Conservation (phyloP, 148 eudicot genomes). For the Cornus suecica region DNA sequence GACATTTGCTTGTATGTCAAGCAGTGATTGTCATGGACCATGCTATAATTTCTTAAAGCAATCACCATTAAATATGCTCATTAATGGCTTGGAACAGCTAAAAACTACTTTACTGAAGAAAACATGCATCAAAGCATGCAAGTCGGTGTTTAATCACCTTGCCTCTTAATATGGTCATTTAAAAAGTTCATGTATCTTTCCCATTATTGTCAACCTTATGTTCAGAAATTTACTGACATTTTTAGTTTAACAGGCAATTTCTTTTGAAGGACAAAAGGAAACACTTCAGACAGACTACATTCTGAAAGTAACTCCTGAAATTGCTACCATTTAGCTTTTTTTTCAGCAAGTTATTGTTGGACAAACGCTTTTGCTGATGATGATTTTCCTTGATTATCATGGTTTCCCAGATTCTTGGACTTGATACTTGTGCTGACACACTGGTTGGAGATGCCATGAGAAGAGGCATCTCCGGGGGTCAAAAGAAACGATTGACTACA, state of each 20-base stretch:
- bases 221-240: conserved; percentile 3
- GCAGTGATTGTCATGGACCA: too few relatives aligned
- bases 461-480: conserved; percentile 87
- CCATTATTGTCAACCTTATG: background rate
- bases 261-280: conserved; percentile 61
- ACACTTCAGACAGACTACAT: conserved; percentile 81
- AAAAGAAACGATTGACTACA: conserved; percentile 79
- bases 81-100: background rate
- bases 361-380: background rate
- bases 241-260: conserved; percentile 52
- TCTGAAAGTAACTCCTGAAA: conserved; percentile 45
- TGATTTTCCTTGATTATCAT: conserved; percentile 7
- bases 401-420: conserved; percentile 67
- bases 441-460: conserved; percentile 77
- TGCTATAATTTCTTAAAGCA: too few relatives aligned
- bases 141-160: background rate
- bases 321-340: too few relatives aligned
- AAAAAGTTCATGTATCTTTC: background rate
- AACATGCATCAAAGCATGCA: background rate
- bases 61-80: too few relatives aligned
- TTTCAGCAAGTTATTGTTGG: too few relatives aligned
- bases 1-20: too few relatives aligned
- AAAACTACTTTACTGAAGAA: background rate
- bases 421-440: conserved; percentile 72
- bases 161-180: background rate